A percentile compares a stretch with the other conserved stretches of the same genome.
phyloP scores from a whole-genome alignment of 2,329 filamentous ascomycete genomes.

The Triangularia setosa region DNA sequence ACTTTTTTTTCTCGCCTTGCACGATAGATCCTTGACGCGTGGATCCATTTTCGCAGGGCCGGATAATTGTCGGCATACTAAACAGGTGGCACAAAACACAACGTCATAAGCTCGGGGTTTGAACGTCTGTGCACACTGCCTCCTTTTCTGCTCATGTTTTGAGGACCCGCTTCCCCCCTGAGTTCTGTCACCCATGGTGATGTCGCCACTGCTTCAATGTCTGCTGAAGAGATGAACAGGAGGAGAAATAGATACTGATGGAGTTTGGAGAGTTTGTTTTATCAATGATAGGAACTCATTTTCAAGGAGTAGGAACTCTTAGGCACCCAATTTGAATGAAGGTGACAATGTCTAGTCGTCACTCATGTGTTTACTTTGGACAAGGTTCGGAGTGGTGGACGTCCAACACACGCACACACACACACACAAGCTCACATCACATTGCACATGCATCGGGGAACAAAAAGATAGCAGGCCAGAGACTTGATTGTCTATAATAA shows the following conservation, averaged over 20 bases:
- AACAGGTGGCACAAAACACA: neutral
- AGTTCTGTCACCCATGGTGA: neutral
- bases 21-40: constrained; percentile 9
- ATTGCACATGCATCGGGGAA: neutral
- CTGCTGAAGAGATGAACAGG: neutral
- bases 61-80: constrained; percentile 17
- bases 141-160: neutral
- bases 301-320: neutral
- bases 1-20: constrained; percentile 12
- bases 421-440: neutral
- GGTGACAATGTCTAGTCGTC: neutral
- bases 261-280: too few species aligned
- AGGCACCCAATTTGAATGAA: neutral
- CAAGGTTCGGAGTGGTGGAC: too few species aligned
- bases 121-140: neutral
- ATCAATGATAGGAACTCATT: too few species aligned
- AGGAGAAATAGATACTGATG: neutral
- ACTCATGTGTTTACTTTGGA: too few species aligned
- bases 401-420: too few species aligned
- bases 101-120: constrained; percentile 7
- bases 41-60: constrained; percentile 4
- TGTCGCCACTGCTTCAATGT: neutral
- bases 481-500: neutral
- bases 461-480: neutral
- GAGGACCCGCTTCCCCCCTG: neutral